These are phyloP conservation scores for Pyrenophora seminiperda DNA, from an alignment of 2,329 filamentous ascomycete genomes.

Conservation along the genomic window DNA sequence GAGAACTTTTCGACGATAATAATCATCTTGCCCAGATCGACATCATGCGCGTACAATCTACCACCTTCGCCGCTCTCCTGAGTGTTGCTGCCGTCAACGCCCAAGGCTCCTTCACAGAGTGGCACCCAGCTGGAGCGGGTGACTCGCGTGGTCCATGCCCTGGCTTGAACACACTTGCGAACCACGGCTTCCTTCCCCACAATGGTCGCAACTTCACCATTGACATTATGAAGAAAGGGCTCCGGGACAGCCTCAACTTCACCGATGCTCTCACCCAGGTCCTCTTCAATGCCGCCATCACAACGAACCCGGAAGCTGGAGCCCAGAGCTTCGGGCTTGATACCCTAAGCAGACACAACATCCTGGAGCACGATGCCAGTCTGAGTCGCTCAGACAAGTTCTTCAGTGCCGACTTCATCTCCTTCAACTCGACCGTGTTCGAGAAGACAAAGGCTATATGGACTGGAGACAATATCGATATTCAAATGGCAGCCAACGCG, in stretches of 20 bases:
- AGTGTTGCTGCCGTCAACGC: neutral
- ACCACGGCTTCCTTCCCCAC: slow-evolving; percentile 38
- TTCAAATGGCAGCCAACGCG: slow-evolving; percentile 11
- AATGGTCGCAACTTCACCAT: slow-evolving; percentile 38
- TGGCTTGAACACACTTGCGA: slow-evolving; percentile 36
- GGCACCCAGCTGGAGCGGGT: slow-evolving; percentile 1
- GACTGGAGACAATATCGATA: neutral
- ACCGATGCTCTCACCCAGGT: slow-evolving; percentile 1
- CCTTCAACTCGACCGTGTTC: slow-evolving; percentile 57
- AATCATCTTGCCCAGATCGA: neutral
- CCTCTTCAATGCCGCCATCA: slow-evolving; percentile 8
- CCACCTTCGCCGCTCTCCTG: neutral
- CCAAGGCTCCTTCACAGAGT: slow-evolving; percentile 1
- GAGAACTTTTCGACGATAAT: too few relatives aligned
- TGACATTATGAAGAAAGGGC: slow-evolving; percentile 27
- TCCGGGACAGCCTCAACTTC: slow-evolving; percentile 11
- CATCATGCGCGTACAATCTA: neutral
- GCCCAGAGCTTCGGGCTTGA: slow-evolving; percentile 27
- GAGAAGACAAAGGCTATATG: slow-evolving; percentile 48
- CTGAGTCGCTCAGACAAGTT: slow-evolving; percentile 3
- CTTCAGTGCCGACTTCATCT: neutral
- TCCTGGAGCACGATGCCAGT: slow-evolving; percentile 57
- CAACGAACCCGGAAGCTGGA: slow-evolving; percentile 12
- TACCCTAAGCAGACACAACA: slow-evolving; percentile 52
- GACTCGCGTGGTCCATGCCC: slow-evolving; percentile 33